Evolutionary conservation across 1,284 basidiomycete genomes (phyloP).

Genomic region (Phellinidium pouzarii): DNA sequence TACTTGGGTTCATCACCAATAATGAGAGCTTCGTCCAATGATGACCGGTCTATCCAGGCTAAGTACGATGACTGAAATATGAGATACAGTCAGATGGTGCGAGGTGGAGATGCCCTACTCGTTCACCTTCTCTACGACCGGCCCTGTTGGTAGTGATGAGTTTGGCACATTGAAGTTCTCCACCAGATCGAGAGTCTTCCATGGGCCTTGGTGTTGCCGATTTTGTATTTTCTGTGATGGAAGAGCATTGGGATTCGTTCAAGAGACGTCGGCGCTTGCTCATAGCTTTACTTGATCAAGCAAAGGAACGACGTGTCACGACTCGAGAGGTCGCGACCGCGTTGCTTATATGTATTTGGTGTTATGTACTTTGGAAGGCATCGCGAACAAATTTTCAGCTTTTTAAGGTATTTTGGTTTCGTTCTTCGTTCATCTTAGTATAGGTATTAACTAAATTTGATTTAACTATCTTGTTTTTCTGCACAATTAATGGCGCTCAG

Average conservation of each 20-base stretch:
- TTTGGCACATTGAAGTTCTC: constrained; percentile 11
- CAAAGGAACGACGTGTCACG: not conserved
- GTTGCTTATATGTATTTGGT: constrained; percentile 1
- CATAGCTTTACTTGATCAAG: not conserved
- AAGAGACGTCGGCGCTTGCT: not conserved
- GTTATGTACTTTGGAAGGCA: too few species aligned
- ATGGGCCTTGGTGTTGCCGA: not conserved
- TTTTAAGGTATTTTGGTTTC: too few species aligned
- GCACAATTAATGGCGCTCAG: too few species aligned
- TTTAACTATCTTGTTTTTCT: too few species aligned
- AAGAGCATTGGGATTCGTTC: not conserved
- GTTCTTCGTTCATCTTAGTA: too few species aligned
- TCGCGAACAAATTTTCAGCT: too few species aligned
- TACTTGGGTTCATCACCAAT: constrained; percentile 13
- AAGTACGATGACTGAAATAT: constrained; percentile 45
- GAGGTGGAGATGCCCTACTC: not conserved
- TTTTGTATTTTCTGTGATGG: not conserved
- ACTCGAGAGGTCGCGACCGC: not conserved
- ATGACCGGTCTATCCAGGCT: constrained; percentile 54
- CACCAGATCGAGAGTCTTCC: not conserved
- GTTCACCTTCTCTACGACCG: constrained; percentile 14
- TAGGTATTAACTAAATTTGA: too few species aligned
- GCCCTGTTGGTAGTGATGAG: constrained; percentile 11
- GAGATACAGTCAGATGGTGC: not conserved
- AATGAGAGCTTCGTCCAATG: constrained; percentile 57